A percentile compares a stretch with the other conserved stretches of the same genome.
phyloP scores from a whole-genome alignment of 2,329 filamentous ascomycete species.

The Aspergillus latus region DNA sequence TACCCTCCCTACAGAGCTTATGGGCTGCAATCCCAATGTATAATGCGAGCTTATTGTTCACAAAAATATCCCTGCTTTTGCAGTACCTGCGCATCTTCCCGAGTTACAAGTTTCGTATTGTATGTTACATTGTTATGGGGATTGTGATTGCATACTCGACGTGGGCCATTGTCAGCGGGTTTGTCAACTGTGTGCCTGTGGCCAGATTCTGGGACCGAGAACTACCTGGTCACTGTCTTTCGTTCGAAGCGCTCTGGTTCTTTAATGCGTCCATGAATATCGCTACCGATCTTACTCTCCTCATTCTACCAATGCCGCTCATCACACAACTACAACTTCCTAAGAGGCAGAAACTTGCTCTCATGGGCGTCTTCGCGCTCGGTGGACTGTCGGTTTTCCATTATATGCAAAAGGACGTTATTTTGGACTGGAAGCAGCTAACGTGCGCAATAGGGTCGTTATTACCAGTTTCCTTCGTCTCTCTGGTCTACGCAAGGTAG shows the following conservation, averaged over 20 bases:
- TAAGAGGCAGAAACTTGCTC: conserved; percentile 40
- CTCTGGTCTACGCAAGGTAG: conserved; percentile 27
- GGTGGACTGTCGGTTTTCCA: conserved; percentile 37
- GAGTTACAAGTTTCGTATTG: conserved; percentile 29
- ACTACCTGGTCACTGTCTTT: conserved; percentile 38
- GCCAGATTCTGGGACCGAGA: conserved; percentile 43
- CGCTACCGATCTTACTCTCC: conserved; percentile 42
- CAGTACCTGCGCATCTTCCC: conserved; percentile 50
- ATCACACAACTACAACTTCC: conserved; percentile 44
- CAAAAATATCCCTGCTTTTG: conserved; percentile 48
- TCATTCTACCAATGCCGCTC: conserved; percentile 45
- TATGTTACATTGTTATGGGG: conserved; percentile 37
- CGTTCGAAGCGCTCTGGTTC: conserved; percentile 43
- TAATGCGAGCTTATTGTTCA: conserved; percentile 36
- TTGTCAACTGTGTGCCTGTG: conserved; percentile 44
- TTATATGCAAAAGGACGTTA: background rate
- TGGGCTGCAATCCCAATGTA: conserved; percentile 37
- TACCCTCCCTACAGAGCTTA: conserved; percentile 22
- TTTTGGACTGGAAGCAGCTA: background rate
- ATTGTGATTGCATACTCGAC: conserved; percentile 31
- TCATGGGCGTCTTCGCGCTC: conserved; percentile 45
- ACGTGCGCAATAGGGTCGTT: conserved; percentile 24
- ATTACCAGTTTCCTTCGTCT: conserved; percentile 35
- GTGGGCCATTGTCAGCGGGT: conserved; percentile 40
- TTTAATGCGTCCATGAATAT: conserved; percentile 47